phyloP scores from a whole-genome alignment of 495 filamentous ascomycete genomes.

The Aspergillus conjunctus region DNA sequence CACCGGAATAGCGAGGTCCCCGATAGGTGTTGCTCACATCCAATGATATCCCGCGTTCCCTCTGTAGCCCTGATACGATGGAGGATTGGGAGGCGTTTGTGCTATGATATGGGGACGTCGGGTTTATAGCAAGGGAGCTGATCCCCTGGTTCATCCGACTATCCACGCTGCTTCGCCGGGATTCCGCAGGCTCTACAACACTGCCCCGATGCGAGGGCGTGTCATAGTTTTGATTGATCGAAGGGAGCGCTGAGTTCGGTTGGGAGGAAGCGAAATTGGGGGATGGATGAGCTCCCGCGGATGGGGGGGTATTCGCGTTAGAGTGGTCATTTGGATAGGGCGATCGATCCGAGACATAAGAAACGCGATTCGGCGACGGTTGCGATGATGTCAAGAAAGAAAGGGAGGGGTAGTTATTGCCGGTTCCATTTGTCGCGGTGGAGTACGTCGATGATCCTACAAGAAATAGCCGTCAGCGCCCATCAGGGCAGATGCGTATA shows the following conservation, averaged over 20 bases:
- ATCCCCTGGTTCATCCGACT: constrained; percentile 74
- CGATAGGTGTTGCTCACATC: constrained; percentile 62
- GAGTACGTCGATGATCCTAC: constrained; percentile 60
- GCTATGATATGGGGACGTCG: constrained; percentile 69
- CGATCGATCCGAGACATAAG: constrained; percentile 49
- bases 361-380: constrained; percentile 52
- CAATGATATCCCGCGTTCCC: constrained; percentile 53
- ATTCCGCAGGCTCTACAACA: constrained; percentile 52
- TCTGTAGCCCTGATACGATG: constrained; percentile 63
- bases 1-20: constrained; percentile 51
- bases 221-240: constrained; percentile 56
- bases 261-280: constrained; percentile 46
- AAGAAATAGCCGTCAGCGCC: constrained; percentile 29
- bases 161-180: constrained; percentile 77
- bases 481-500: background rate
- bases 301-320: constrained; percentile 48
- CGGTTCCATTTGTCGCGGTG: constrained; percentile 49
- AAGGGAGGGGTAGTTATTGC: constrained; percentile 49
- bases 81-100: constrained; percentile 78
- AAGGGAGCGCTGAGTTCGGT: constrained; percentile 46
- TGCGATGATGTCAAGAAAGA: constrained; percentile 54
- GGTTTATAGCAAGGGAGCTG: constrained; percentile 65
- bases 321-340: constrained; percentile 46
- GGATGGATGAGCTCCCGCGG: constrained; percentile 49
- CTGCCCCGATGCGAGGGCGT: constrained; percentile 49